These are phyloP conservation scores for Hortiboletus flavorubellus DNA, from an alignment of 768 basidiomycete species.

Conservation along the genomic window DNA sequence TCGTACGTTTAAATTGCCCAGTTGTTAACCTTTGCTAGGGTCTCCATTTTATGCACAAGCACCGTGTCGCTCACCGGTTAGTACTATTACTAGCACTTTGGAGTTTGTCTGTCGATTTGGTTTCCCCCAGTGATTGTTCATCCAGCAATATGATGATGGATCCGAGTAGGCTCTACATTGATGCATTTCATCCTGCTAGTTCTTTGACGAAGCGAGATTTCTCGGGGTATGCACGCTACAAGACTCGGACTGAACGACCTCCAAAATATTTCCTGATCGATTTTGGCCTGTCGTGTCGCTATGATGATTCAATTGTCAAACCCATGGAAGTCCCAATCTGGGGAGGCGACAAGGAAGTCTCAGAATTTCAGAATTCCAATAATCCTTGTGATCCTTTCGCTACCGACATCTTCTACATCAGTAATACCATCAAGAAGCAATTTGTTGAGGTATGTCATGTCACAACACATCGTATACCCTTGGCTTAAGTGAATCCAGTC, in stretches of 20 bases:
- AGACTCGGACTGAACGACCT: slow-evolving; percentile 17
- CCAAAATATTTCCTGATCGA: slow-evolving; percentile 15
- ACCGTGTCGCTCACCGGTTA: slow-evolving; percentile 16
- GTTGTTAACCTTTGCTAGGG: slow-evolving; percentile 10
- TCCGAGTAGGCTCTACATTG: slow-evolving; percentile 20
- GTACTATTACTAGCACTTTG: background rate
- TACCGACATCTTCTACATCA: slow-evolving; percentile 43
- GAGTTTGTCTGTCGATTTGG: background rate
- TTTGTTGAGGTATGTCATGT: slow-evolving; percentile 29
- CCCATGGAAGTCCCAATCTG: slow-evolving; percentile 29
- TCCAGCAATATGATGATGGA: slow-evolving; percentile 36
- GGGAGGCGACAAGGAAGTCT: slow-evolving; percentile 42
- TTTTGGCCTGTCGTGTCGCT: slow-evolving; percentile 28
- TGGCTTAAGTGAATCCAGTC: background rate
- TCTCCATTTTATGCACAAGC: slow-evolving; percentile 25
- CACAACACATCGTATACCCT: background rate
- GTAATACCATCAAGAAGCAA: slow-evolving; percentile 34
- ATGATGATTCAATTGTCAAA: slow-evolving; percentile 18
- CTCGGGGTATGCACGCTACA: slow-evolving; percentile 14
- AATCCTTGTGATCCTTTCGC: slow-evolving; percentile 37
- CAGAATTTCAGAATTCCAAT: slow-evolving; percentile 31
- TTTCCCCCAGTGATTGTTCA: slow-evolving; percentile 23
- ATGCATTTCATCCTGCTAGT: slow-evolving; percentile 28
- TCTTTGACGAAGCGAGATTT: slow-evolving; percentile 18
- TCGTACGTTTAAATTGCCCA: background rate